Base-by-base conservation (phyloP, 2,329 filamentous ascomycete genomes). In the Westerdykella sp. region DNA sequence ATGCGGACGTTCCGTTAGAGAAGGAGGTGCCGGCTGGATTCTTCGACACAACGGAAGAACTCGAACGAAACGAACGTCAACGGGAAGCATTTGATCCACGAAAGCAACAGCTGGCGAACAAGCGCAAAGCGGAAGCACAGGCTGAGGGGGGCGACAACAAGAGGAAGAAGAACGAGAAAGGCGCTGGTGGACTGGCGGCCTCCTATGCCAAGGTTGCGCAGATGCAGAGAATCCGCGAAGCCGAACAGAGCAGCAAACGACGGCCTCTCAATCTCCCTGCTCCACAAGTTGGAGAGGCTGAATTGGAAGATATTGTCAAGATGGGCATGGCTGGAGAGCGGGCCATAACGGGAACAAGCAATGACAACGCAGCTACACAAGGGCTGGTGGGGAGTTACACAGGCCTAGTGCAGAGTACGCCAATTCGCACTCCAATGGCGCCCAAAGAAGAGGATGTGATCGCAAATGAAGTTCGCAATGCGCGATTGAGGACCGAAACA, bases 1-100 rank as follows among this genome's bases (percentile, higher is more conserved):
- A 98, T 68, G 93, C 93, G 57, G 93, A 98, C 57, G 95, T 98
- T 52, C 93, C 93, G 0, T 97, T 98, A 53, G 93, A 98, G 67
- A 96, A 93, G 69, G 86, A 87, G 51, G 84, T 93, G 0, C 84
- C 85, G 0, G 73, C 83, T 16, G 93, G 93, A 11, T 98, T 98
- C 65, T 95, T 91, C 70, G 91, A 98, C 64, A 98, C 93, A 0
- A 75, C 74, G 3, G 89, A 96, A 12, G 93, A 98, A 63, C 74
- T 85, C 53, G 70, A 73, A 4, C 77, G 75, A 53, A 98, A 98
- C 66, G 91, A 98, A 67, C 79, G 78, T 46, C 84, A 95, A 63
- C 80, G 88, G 40, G 82, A 86, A 45, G 80, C 83, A 42, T 96
- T 96, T 54, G 93, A 98, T 65, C 93, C 93, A 2, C 79, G 88